A percentile compares a stretch with the other conserved stretches of the same genome.
Evolutionary conservation across 2,329 filamentous ascomycete genomes (phyloP).

Genomic region (Colletotrichum sp.): DNA sequence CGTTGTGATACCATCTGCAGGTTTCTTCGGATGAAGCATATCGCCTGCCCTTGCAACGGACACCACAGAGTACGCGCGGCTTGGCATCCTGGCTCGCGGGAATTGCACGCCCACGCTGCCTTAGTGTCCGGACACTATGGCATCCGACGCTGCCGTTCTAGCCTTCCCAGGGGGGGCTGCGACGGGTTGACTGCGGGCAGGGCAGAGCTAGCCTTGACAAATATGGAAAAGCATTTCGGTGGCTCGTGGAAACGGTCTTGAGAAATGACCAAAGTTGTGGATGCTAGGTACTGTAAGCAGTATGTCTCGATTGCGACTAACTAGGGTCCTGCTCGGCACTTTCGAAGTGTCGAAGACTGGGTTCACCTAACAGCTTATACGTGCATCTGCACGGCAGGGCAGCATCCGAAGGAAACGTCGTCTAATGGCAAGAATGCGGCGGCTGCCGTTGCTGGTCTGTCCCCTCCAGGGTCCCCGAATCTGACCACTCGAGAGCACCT

Average conservation of each 20-base stretch:
- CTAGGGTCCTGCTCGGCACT: not conserved
- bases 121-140: not conserved
- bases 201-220: not conserved
- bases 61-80: not conserved
- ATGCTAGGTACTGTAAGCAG: not conserved
- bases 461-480: not conserved
- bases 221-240: not conserved
- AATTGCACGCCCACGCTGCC: not conserved
- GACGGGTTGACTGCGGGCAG: not conserved
- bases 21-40: not conserved
- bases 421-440: not conserved
- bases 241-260: not conserved
- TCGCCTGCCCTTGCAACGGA: not conserved
- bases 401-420: not conserved
- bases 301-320: not conserved
- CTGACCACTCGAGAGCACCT: not conserved
- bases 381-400: not conserved
- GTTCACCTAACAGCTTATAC: not conserved
- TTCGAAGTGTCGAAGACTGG: not conserved
- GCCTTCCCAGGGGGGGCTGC: not conserved
- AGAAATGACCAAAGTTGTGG: not conserved
- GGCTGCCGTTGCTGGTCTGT: not conserved
- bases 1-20: not conserved
- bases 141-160: constrained; percentile 2
- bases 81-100: not conserved